Percentiles rank a stretch among this genome's conserved stretches.
These are phyloP conservation scores for Botrytis deweyae DNA, from an alignment of 2,329 filamentous ascomycete species.

Conservation along the genomic window DNA sequence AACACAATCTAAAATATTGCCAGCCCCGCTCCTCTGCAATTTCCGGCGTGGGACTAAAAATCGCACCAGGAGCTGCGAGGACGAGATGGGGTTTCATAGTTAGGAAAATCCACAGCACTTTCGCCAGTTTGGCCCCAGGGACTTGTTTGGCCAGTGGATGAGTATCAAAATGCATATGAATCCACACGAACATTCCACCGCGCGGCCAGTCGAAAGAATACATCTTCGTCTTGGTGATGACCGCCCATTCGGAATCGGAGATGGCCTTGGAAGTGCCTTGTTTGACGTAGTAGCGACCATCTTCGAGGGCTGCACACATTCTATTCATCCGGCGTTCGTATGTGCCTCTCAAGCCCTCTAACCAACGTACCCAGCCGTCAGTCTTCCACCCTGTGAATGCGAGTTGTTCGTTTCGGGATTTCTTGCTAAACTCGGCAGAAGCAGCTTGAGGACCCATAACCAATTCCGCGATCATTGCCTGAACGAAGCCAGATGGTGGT, in stretches of 20 bases:
- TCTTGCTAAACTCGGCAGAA: slow-evolving; percentile 45
- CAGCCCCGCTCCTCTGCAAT: slow-evolving; percentile 61
- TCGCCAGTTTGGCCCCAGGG: slow-evolving; percentile 55
- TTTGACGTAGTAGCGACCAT: slow-evolving; percentile 64
- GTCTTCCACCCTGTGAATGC: slow-evolving; percentile 67
- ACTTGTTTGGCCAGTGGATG: slow-evolving; percentile 67
- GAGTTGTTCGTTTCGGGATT: slow-evolving; percentile 41
- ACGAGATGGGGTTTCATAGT: slow-evolving; percentile 68
- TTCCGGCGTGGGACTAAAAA: slow-evolving; percentile 69
- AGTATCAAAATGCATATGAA: slow-evolving; percentile 66
- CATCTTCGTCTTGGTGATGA: slow-evolving; percentile 71
- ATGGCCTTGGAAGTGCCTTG: slow-evolving; percentile 52
- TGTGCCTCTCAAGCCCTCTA: slow-evolving; percentile 76
- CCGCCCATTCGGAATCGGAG: slow-evolving; percentile 69
- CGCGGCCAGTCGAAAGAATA: slow-evolving; percentile 77
- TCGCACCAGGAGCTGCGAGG: slow-evolving; percentile 66
- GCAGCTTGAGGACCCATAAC: slow-evolving; percentile 68
- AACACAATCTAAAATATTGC: slow-evolving; percentile 76
- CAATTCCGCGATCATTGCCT: slow-evolving; percentile 75
- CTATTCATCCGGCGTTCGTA: slow-evolving; percentile 82
- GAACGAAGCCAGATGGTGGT: slow-evolving; percentile 86
- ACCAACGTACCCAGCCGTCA: slow-evolving; percentile 87
- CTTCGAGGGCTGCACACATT: slow-evolving; percentile 75
- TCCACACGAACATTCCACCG: slow-evolving; percentile 91
- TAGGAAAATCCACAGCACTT: slow-evolving; percentile 69